Base-by-base conservation (phyloP, 106 monocot genomes). In the Ottelia alismoides region DNA sequence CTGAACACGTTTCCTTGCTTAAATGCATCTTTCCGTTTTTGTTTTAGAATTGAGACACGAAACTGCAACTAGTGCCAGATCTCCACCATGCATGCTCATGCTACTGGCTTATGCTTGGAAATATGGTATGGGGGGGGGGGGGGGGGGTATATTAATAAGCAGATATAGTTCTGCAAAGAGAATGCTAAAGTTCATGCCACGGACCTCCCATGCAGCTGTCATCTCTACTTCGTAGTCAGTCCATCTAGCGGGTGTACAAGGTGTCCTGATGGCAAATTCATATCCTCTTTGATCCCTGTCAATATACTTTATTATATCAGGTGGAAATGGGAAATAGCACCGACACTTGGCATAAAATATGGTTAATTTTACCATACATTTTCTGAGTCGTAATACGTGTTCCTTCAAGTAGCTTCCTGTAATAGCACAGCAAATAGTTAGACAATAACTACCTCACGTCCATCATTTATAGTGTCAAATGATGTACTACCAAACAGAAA, bases 181-280 rank as follows among this genome's bases (percentile, higher is more conserved):
- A 32, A 31, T 40, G n/a, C 11, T 10, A 20, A 18, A 31, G 0
- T 40, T 57, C 24, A 40, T 4, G 25, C n/a, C 35, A 44, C 71
- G n/a, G n/a, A 88, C 94, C 88, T 96, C 84, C 88, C 88, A 96
- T 25, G 88, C 78, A 27, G 47, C 57, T 30, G 81, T 31, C 88
- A 96, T 88, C 76, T 96, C 94, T 70, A 61, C 73, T 50, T 78
- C 76, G 53, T 76, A 96, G 30, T 88, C 81, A 25, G 67, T 60
- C 94, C 94, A 96, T 69, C 94, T 81, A 71, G 81, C 71, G 40
- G 88, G 88, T 20, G 81, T 85, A 52, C 81, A 88, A 58, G 94
- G 94, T 43, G 94, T 96, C 65, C 78, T 70, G 30, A 96, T 88
- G 51, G 88, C 88, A 72, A 96, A 88, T 30, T 96, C 94, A 74